These are phyloP conservation scores for Bipolaris bicolor DNA, from an alignment of 2,329 filamentous ascomycete genomes.

Conservation along the genomic window DNA sequence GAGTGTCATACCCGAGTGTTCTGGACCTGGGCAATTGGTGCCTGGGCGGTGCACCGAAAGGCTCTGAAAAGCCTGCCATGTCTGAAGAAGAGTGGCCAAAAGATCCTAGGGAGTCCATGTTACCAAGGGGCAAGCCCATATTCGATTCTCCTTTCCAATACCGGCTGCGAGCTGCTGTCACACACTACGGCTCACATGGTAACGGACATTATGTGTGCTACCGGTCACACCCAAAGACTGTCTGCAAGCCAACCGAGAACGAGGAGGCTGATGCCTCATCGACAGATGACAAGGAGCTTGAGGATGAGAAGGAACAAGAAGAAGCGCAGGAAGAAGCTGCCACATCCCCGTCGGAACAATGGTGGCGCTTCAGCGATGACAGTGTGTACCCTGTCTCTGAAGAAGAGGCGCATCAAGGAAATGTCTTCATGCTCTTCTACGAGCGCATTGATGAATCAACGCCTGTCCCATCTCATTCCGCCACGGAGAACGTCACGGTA, in stretches of 20 bases:
- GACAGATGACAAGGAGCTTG: not conserved
- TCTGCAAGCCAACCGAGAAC: not conserved
- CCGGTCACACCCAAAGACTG: slow-evolving; percentile 65
- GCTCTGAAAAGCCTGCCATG: slow-evolving; percentile 35
- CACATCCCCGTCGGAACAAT: slow-evolving; percentile 56
- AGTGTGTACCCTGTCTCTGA: slow-evolving; percentile 78
- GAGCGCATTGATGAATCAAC: slow-evolving; percentile 64
- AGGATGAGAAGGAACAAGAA: slow-evolving; percentile 28
- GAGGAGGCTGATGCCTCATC: slow-evolving; percentile 6
- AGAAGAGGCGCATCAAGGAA: slow-evolving; percentile 73
- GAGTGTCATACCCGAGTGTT: slow-evolving; percentile 74
- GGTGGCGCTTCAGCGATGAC: slow-evolving; percentile 94
- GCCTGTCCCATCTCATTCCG: not conserved
- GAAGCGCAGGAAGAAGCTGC: slow-evolving; percentile 15
- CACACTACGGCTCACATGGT: slow-evolving; percentile 88
- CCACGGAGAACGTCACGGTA: not conserved
- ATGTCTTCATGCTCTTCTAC: slow-evolving; percentile 98
- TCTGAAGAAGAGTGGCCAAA: slow-evolving; percentile 71
- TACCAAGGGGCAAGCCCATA: slow-evolving; percentile 56
- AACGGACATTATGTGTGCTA: slow-evolving; percentile 97
- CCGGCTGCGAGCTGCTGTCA: slow-evolving; percentile 81
- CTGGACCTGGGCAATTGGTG: slow-evolving; percentile 87
- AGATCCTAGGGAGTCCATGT: slow-evolving; percentile 74
- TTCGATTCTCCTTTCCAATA: slow-evolving; percentile 60
- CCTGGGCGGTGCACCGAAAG: slow-evolving; percentile 63